Conservation (phyloP, 2,329 filamentous ascomycete genomes). For the Talaromyces amestolkiae region DNA sequence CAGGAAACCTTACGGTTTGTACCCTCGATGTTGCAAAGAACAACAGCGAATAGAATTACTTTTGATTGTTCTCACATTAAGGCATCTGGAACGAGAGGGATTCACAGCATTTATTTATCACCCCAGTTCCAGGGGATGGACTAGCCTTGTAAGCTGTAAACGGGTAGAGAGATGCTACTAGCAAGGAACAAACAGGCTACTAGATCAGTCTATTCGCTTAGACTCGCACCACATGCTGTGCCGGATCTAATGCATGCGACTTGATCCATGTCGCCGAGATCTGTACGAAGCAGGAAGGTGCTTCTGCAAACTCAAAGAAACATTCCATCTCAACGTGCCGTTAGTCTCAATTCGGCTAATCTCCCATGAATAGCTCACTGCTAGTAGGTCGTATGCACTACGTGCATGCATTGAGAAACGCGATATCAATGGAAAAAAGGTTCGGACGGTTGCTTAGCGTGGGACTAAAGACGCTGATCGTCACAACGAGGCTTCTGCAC, state of each 20-base stretch:
- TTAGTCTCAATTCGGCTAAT: background rate
- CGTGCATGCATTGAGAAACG: background rate
- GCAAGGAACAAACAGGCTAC: background rate
- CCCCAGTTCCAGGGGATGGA: background rate
- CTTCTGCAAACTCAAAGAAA: background rate
- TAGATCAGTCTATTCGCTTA: background rate
- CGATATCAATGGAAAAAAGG: background rate
- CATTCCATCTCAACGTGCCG: background rate
- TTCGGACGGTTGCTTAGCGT: background rate
- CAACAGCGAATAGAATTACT: background rate
- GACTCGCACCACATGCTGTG: background rate
- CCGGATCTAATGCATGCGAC: background rate
- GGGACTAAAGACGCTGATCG: background rate
- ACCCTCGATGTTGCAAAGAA: background rate
- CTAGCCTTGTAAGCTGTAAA: background rate
- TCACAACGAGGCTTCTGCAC: background rate
- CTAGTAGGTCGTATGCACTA: background rate
- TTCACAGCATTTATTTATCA: background rate
- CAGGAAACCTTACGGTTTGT: background rate
- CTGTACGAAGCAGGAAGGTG: background rate
- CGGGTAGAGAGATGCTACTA: background rate
- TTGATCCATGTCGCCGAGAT: background rate
- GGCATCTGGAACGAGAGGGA: background rate
- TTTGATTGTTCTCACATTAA: background rate
- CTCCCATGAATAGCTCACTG: background rate